Base-by-base conservation (phyloP, 306 rosid species). In the Elaeagnus macrophylla region DNA sequence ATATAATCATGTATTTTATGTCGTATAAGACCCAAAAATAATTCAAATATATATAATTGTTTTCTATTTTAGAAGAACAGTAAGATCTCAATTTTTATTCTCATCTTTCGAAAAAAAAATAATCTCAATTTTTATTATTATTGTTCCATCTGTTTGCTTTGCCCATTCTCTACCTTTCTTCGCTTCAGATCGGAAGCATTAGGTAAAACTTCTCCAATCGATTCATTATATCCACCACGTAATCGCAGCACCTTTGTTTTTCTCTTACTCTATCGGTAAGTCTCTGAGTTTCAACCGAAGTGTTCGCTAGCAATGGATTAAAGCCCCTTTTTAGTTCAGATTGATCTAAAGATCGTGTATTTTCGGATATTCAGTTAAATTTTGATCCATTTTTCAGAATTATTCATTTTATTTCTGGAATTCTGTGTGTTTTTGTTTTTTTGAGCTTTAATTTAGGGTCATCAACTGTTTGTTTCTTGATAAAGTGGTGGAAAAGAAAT, bases 111-210 rank as follows among this genome's bases (percentile, higher is more conserved):
- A n/a, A n/a, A n/a, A n/a, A n/a, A n/a, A n/a, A n/a, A n/a, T n/a
- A n/a, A n/a, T n/a, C n/a, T n/a, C n/a, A n/a, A n/a, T n/a, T n/a
- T n/a, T n/a, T n/a, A n/a, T 64, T 39, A 36, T 53, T 57, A 47
- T 1, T 62, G 40, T 10, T 9, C 16, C 19, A 2, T 38, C 47
- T 35, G 42, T 19, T 50, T 56, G 47, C 79, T 57, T 71, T 39
- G 61, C 53, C 58, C 20, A 14, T 37, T 68, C 62, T 35, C 65
- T 40, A 66, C 62, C 56, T 67, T 55, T 57, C 50, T 50, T 67
- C 51, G 69, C 59, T 58, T 51, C 88, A 65, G 86, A 83, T 90
- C 95, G 77, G 72, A 54, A 62, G 37, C 51, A 51, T 48, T 13
- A 63, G 82, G 79, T 73, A 38, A 9, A 66, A 44, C 53, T 35